Base-by-base conservation (phyloP, 1,139 yeast species). In the Yamadazyma membranifaciens region DNA sequence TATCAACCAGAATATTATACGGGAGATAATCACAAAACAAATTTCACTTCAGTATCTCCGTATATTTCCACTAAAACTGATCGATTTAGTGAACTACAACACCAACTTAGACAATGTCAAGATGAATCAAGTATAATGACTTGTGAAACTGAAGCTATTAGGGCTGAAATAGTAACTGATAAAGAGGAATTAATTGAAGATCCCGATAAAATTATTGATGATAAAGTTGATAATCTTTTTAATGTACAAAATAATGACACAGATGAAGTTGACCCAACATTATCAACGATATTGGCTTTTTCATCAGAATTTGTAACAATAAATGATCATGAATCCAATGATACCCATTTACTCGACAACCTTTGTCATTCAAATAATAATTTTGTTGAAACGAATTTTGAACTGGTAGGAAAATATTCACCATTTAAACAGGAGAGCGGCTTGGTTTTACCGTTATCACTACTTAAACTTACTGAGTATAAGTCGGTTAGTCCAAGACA, bases 51-150 rank as follows among this genome's bases (percentile, higher is more conserved):
- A 20, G 24, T 7, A 20, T 6, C 36, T 14, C 30, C 36, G 3
- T 26, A 33, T 11, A n/a, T n/a, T n/a, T n/a, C n/a, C n/a, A n/a
- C n/a, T n/a, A 22, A 14, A 12, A 33, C 25, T 15, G 10, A 22
- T 24, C 29, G 22, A 20, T 10, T 33, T 12, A 28, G 7, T 20
- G 7, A 20, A 20, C 6, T n/a, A 22, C 4, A 22, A 22, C 16
- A 56, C 42, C 61, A 57, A 5, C 37, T 60, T 6, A 45, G 55
- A 41, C 63, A 60, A 43, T 44, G 54, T 6, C 57, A 59, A 39
- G 60, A 57, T 38, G 52, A 49, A 26, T 33, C 54, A 13, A 44
- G 45, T 29, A 27, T 31, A 6, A 46, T 45, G 13, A 60, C 56
- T 10, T 52, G 53, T 15, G 47, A 45, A 33, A 44, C 58, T 26